Conservation (phyloP, 768 basidiomycete species). For the Dioszegia hungarica region DNA sequence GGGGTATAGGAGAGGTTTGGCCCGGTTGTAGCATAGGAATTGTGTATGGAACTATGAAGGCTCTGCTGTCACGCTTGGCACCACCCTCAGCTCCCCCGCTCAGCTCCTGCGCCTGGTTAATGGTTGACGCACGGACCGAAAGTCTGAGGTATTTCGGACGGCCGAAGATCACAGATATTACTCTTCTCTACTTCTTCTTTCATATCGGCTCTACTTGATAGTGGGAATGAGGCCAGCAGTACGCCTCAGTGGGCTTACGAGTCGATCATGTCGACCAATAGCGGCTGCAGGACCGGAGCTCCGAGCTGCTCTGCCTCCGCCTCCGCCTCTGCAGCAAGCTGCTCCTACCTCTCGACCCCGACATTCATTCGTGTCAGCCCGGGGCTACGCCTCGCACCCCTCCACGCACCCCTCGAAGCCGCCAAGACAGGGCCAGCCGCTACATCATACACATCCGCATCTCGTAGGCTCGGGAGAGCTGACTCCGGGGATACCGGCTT, state of each 20-base stretch:
- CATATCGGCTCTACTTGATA: too few relatives aligned
- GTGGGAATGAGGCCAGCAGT: background rate
- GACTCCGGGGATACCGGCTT: constrained; percentile 71
- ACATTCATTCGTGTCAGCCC: too few relatives aligned
- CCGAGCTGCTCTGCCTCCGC: background rate
- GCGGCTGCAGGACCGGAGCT: background rate
- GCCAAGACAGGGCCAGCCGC: constrained; percentile 72
- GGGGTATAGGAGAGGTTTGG: too few relatives aligned
- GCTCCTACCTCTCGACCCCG: too few relatives aligned
- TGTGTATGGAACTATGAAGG: too few relatives aligned
- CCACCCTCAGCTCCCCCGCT: too few relatives aligned
- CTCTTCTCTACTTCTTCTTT: too few relatives aligned
- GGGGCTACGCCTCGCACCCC: background rate
- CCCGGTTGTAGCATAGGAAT: too few relatives aligned
- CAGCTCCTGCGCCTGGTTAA: too few relatives aligned
- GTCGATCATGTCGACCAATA: background rate
- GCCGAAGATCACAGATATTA: background rate
- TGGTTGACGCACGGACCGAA: background rate
- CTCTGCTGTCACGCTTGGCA: too few relatives aligned
- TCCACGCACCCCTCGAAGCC: constrained; percentile 56
- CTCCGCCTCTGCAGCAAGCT: background rate
- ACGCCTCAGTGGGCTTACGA: background rate
- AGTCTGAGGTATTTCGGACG: constrained; percentile 1
- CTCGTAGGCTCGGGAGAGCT: constrained; percentile 66
- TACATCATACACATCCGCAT: constrained; percentile 73